phyloP scores from a whole-genome alignment of 2,329 filamentous ascomycete species.

The Ophiostoma himal-ulmi region DNA sequence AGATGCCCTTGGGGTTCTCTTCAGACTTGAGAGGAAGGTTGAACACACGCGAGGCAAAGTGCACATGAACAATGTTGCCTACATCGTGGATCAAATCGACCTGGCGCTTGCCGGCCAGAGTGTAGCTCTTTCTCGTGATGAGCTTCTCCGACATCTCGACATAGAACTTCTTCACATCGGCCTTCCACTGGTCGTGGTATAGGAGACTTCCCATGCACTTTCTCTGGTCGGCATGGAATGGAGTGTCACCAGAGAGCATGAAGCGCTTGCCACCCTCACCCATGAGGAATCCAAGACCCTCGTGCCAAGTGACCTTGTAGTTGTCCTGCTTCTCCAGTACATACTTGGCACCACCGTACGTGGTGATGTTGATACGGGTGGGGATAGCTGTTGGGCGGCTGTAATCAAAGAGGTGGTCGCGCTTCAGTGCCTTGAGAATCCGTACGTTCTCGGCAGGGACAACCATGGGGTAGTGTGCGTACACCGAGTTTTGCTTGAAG shows the following conservation, averaged over 20 bases:
- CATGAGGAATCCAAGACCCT: conserved; percentile 58
- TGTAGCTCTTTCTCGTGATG: conserved; percentile 59
- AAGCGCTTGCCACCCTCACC: conserved; percentile 48
- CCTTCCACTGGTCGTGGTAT: conserved; percentile 56
- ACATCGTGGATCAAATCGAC: conserved; percentile 68
- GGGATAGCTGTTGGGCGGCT: conserved; percentile 51
- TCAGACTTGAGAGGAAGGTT: conserved; percentile 61
- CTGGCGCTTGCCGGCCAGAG: conserved; percentile 54
- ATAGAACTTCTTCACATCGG: conserved; percentile 62
- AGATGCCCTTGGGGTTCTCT: conserved; percentile 54
- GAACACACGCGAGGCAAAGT: conserved; percentile 58
- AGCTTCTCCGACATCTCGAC: conserved; percentile 55
- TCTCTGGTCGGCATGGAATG: conserved; percentile 45
- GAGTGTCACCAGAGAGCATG: conserved; percentile 50
- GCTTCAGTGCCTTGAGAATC: conserved; percentile 62
- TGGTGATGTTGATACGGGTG: conserved; percentile 50
- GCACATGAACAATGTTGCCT: conserved; percentile 59
- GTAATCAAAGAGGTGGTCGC: conserved; percentile 64
- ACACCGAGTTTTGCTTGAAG: conserved; percentile 71
- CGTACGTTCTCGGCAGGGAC: conserved; percentile 66
- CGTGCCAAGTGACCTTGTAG: conserved; percentile 61
- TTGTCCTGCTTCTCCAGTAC: conserved; percentile 55
- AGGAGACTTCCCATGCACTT: conserved; percentile 52
- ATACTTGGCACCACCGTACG: conserved; percentile 55
- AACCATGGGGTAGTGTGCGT: conserved; percentile 70